Evolutionary conservation across 306 rosid genomes (phyloP).

Genomic region (Fragaria ananassa): DNA sequence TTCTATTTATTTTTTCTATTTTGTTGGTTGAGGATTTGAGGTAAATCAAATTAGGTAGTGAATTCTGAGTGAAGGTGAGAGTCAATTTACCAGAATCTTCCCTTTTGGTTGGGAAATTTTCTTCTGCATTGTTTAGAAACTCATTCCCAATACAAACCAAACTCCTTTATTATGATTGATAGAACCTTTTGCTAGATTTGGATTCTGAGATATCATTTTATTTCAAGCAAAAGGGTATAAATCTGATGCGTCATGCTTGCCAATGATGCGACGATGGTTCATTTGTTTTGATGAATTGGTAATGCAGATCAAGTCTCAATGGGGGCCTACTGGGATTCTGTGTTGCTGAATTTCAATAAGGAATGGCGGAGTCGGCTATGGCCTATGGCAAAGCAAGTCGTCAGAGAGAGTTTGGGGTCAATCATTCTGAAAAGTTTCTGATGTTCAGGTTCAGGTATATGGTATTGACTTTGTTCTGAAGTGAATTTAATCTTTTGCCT

Average conservation of each 20-base stretch:
- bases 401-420: slow-evolving; percentile 77
- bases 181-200: slow-evolving; percentile 8
- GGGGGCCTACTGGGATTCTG: slow-evolving; percentile 29
- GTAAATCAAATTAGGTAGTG: slow-evolving; percentile 43
- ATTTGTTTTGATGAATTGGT: slow-evolving; percentile 20
- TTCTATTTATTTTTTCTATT: no score
- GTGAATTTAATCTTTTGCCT: slow-evolving; percentile 5
- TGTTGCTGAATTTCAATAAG: slow-evolving; percentile 18
- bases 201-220: not conserved
- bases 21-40: slow-evolving; percentile 17
- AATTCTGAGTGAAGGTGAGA: slow-evolving; percentile 52
- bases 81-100: slow-evolving; percentile 31
- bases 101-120: slow-evolving; percentile 17
- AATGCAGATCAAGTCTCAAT: slow-evolving; percentile 24
- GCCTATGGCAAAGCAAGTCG: slow-evolving; percentile 71
- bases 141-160: slow-evolving; percentile 14
- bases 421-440: slow-evolving; percentile 59
- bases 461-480: not conserved
- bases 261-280: slow-evolving; percentile 12
- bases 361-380: slow-evolving; percentile 54
- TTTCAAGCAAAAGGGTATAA: slow-evolving; percentile 13
- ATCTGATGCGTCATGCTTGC: slow-evolving; percentile 4
- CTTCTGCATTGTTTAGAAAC: slow-evolving; percentile 9
- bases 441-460: slow-evolving; percentile 73
- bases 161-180: slow-evolving; percentile 17